Base-by-base conservation (phyloP, 306 rosid species). In the Ziziphus jujuba region DNA sequence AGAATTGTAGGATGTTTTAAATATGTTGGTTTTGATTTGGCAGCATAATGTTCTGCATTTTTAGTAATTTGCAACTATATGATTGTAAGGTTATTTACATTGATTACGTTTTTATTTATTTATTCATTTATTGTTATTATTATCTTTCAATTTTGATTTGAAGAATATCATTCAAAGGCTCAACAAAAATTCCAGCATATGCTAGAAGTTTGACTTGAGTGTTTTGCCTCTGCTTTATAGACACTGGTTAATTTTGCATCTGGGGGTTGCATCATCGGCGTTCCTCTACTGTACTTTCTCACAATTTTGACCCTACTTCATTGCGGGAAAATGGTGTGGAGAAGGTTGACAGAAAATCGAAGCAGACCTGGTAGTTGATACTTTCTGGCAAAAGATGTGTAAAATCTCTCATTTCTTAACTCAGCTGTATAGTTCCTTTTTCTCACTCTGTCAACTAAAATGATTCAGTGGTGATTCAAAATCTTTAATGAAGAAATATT, bases 271-370 rank as follows among this genome's bases (percentile, higher is more conserved):
- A 34, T 55, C 19, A 69, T 87, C 19, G 85, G 95, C 66, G 87
- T 92, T 74, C 97, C 98, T 76, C 79, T 92, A 51, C 87, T 92
- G 45, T 92, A 85, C 72, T 43, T 84, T 66, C 13, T 81, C 10
- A 78, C 91, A 21, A 48, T 81, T 51, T 70, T 80, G 77, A 92
- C 88, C 34, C 74, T 89, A 66, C 61, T 81, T 72, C 84, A 83
- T 68, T 89, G 95, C 67, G 96, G 95, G 66, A 86, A 80, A 85
- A 84, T 89, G 87, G 96, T 84, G 56, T 87, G 96, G 95, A 86
- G 89, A 77, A 84, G 91, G 74, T 70, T 92, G 77, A 80, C 76
- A 24, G 97, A 89, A 76, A 82, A 63, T 62, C 80, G 51, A 67
- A 79, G 69, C 65, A 71, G 85, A 75, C 79, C 55, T 9, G 77